Evolutionary conservation across 2,329 filamentous ascomycete genomes (phyloP), one percentile per base, ranked within the genome.

Genomic region (Trichoderma cornu-damae): DNA sequence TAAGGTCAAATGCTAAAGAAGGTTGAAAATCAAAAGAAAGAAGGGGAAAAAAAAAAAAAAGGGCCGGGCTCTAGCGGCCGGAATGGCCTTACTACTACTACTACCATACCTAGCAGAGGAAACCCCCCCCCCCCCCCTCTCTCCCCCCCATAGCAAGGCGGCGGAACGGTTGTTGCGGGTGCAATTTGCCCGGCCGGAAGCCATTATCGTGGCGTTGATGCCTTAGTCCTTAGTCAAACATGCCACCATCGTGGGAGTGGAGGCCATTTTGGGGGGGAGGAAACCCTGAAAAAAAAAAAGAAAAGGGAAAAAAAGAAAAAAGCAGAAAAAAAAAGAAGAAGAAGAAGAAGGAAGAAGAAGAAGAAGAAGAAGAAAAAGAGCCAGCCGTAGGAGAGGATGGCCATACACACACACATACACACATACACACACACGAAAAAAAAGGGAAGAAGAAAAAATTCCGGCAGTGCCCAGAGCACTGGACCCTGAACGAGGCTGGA

Each of bases 221-320:
- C 51, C 51, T 47, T 55, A 46, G 51, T 55, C 51, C 51, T 47
- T 55, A 46, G 51, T 55, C 49, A 22, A 55, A 22, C 32, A 46
- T 46, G 40, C 40, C 18, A 38, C 40, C 32, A 37, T 54, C 51
- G 42, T 37, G 43, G 43, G 51, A 35, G 49, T 52, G 49, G 49
- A 24, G 28, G 49, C 49, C 18, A 18, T 28, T 32, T 32, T 42
- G 16, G n/a, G 50, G 16, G 22, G 24, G 49, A 40, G 37, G 51
- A 30, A 46, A 40, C 51, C 42, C 26, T 24, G 34, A 37, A 47
- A 52, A 42, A 42, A 42, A 52, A 32, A 9, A 6, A 32, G n/a
- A n/a, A n/a, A n/a, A n/a, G n/a, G n/a, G n/a, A n/a, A n/a, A n/a
- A n/a, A n/a, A n/a, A n/a, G n/a, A n/a, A n/a, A n/a, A n/a, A n/a